Evolutionary conservation across 2,329 filamentous ascomycete species (phyloP), one percentile per base, ranked within the genome.

Genomic region (Aspergillus ustus): DNA sequence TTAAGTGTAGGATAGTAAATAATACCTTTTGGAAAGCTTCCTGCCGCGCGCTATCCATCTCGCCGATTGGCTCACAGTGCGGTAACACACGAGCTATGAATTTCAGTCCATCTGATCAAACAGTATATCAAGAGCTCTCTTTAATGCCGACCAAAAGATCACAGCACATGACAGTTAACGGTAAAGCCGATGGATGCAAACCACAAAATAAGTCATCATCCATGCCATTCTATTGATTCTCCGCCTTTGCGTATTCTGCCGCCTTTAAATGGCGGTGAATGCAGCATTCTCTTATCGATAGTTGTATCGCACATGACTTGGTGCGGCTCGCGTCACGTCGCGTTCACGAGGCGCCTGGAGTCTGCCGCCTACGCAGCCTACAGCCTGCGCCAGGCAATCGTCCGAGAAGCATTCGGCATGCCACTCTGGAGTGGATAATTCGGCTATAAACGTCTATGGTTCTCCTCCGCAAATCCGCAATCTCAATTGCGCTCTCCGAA

Each of bases 1-100:
- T 52, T 22, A 15, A 34, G 28, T 34, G 48, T 37, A 37, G 54
- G 55, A 40, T 22, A 37, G 9, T 20, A 46, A 34, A 55, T 71
- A 34, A 55, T 71, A 80, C 79, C 73, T 75, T 73, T 60, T 72
- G 73, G 64, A 81, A 81, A 34, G 75, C 72, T 69, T 79, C 72
- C 61, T 81, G 78, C 49, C 75, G 71, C 54, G 70, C 69, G 57
- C 67, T 69, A 60, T 77, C 76, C 78, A 79, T 80, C 61, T 52
- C 52, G 51, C 40, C 29, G 28, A 22, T 22, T 25, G 22, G 45
- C 50, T 52, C 29, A 45, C n/a, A 46, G 29, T 34, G 11, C 25
- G 40, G 17, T 19, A 28, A 43, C 29, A 22, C 19, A 22, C 29
- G 20, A 25, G 29, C n/a, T 29, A 19, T 19, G 17, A 11, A 1